Percentiles rank a stretch among this genome's conserved stretches.
These are phyloP conservation scores for Marsdenia floribunda DNA, from an alignment of 257 asterid genomes.

Conservation along the genomic window DNA sequence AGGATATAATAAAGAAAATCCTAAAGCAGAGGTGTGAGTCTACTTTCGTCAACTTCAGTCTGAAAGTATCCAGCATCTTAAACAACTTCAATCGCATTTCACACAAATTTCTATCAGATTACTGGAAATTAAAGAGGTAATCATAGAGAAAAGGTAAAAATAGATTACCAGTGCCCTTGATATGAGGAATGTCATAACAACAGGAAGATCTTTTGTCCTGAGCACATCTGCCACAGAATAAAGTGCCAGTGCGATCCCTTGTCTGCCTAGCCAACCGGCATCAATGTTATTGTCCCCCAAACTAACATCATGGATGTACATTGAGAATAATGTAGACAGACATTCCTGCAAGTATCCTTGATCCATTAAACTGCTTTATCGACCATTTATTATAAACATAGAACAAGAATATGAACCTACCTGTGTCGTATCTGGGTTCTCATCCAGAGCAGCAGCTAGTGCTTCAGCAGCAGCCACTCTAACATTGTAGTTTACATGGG, in stretches of 20 bases:
- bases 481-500: slow-evolving; percentile 77
- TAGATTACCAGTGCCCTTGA: slow-evolving; percentile 88
- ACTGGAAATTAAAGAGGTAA: not conserved
- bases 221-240: slow-evolving; percentile 85
- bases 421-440: slow-evolving; percentile 90
- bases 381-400: slow-evolving; percentile 7
- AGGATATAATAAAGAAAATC: slow-evolving; percentile 1
- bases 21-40: not conserved
- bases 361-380: slow-evolving; percentile 16
- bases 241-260: slow-evolving; percentile 89
- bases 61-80: not conserved
- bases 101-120: not conserved
- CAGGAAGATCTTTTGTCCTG: slow-evolving; percentile 94
- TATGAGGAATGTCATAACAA: slow-evolving; percentile 92
- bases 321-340: slow-evolving; percentile 74
- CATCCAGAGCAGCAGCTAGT: slow-evolving; percentile 97
- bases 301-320: slow-evolving; percentile 79
- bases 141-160: not conserved
- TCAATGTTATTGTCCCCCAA: slow-evolving; percentile 47
- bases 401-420: slow-evolving; percentile 29
- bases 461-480: slow-evolving; percentile 97
- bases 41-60: not conserved
- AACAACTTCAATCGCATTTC: not conserved
- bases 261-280: slow-evolving; percentile 91
- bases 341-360: slow-evolving; percentile 60